A percentile compares a stretch with the other conserved stretches of the same genome.
phyloP scores from a whole-genome alignment of 2,329 filamentous ascomycete genomes.

The Aspergillus texensis region DNA sequence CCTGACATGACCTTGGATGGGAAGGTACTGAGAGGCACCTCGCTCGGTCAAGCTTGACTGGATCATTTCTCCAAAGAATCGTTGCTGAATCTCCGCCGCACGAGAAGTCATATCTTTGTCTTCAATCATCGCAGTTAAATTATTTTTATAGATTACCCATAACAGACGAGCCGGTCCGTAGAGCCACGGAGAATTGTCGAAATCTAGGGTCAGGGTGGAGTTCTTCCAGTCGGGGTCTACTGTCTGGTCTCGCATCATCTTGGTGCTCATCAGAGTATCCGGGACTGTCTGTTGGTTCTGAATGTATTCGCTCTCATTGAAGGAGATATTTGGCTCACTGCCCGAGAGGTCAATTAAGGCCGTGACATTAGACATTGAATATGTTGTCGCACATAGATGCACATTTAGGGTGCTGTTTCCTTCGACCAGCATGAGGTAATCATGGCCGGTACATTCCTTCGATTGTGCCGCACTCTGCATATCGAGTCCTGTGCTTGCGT shows the following conservation, averaged over 20 bases:
- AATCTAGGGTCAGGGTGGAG: neutral
- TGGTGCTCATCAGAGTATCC: neutral
- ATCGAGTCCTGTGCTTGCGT: neutral
- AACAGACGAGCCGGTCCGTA: neutral
- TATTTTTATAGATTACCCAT: neutral
- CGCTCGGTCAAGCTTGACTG: neutral
- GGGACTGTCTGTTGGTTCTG: neutral
- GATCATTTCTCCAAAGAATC: constrained; percentile 3
- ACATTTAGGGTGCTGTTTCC: neutral
- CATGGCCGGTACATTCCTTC: neutral
- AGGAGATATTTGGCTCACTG: neutral
- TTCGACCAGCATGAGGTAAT: neutral
- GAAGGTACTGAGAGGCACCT: neutral
- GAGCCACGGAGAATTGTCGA: neutral
- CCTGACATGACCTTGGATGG: neutral
- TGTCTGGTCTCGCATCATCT: neutral
- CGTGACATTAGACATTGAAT: constrained; percentile 4
- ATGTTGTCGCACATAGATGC: constrained; percentile 1
- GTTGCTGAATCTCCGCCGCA: neutral
- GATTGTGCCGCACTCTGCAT: neutral
- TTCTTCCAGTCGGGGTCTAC: neutral
- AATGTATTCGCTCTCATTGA: constrained; percentile 1
- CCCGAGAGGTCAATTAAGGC: constrained; percentile 1
- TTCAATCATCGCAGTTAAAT: neutral
- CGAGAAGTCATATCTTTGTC: neutral